A percentile compares a stretch with the other conserved stretches of the same genome.
Conservation (phyloP, 208 protist species). For the Trypanosoma melophagium region DNA sequence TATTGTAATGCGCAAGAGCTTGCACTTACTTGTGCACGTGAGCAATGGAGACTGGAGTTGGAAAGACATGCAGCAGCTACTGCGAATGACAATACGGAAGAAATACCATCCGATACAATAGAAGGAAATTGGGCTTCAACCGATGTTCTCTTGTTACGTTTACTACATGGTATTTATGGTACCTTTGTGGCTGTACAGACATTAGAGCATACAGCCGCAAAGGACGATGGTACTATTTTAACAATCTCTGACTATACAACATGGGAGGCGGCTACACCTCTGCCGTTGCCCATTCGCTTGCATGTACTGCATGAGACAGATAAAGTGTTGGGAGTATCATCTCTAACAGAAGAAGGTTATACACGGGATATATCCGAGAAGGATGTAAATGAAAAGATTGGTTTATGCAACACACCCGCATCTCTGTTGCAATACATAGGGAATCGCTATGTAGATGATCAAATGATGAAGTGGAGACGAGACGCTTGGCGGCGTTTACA, state of each 20-base stretch:
- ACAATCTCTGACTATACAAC: neutral
- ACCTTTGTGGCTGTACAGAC: constrained; percentile 2
- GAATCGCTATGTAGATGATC: constrained; percentile 1
- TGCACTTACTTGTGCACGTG: constrained; percentile 1
- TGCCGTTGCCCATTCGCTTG: constrained; percentile 2
- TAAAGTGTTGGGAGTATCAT: neutral
- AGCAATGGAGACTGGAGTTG: constrained; percentile 8
- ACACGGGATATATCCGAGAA: neutral
- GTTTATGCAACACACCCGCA: neutral
- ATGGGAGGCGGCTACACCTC: neutral
- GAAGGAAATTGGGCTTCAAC: neutral
- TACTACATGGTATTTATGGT: constrained; percentile 16
- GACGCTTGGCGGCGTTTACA: constrained; percentile 2
- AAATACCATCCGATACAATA: neutral
- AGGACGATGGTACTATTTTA: neutral
- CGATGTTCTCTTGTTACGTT: constrained; percentile 8
- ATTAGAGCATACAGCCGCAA: neutral
- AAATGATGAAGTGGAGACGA: constrained; percentile 2
- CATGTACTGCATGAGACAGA: constrained; percentile 5
- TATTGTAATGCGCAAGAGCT: constrained; percentile 8
- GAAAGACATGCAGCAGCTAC: neutral
- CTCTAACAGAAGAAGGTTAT: neutral
- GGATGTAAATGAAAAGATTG: neutral
- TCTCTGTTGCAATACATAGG: constrained; percentile 2
- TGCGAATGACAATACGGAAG: neutral